Percentiles rank a stretch among this genome's conserved stretches.
Conservation (phyloP, 495 filamentous ascomycete genomes). For the Thozetella sp. region DNA sequence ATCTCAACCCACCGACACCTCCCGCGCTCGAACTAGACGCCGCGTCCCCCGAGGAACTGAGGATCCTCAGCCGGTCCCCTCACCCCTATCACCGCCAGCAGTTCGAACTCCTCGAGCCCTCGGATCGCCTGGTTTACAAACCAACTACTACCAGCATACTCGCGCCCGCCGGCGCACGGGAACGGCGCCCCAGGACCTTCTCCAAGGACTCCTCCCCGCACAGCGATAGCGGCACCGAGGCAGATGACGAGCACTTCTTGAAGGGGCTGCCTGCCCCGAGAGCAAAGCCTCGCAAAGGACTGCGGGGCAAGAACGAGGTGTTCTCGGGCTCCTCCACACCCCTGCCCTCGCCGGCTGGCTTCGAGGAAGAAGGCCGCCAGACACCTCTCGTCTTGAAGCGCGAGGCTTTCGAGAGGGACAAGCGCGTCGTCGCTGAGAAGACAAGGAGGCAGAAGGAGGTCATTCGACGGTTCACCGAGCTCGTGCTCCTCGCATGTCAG, state of each 20-base stretch:
- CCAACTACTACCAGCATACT: conserved; percentile 4
- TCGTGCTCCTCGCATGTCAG: conserved; percentile 43
- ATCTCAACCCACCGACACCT: conserved; percentile 29
- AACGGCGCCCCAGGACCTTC: conserved; percentile 19
- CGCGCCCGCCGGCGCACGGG: not conserved
- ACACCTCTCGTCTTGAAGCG: conserved; percentile 14
- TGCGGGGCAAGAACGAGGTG: conserved; percentile 54
- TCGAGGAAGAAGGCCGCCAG: conserved; percentile 54
- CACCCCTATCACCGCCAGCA: conserved; percentile 72
- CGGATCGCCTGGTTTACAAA: conserved; percentile 24
- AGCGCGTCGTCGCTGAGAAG: conserved; percentile 27
- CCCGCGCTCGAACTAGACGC: conserved; percentile 10
- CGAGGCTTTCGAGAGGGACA: conserved; percentile 21
- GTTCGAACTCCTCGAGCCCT: conserved; percentile 48
- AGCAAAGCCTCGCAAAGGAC: conserved; percentile 70
- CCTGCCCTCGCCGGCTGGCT: conserved; percentile 57
- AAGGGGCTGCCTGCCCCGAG: conserved; percentile 81
- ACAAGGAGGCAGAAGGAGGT: conserved; percentile 44
- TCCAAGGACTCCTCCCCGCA: conserved; percentile 53
- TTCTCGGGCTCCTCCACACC: conserved; percentile 56
- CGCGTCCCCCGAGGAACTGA: conserved; percentile 31
- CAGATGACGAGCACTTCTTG: conserved; percentile 83
- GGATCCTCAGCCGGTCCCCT: conserved; percentile 69
- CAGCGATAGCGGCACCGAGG: conserved; percentile 90
- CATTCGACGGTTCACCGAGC: conserved; percentile 41